Percentiles rank a stretch among this genome's conserved stretches.
These are phyloP conservation scores for Trypanosoma vivax DNA, from an alignment of 208 protist species.

Conservation along the genomic window DNA sequence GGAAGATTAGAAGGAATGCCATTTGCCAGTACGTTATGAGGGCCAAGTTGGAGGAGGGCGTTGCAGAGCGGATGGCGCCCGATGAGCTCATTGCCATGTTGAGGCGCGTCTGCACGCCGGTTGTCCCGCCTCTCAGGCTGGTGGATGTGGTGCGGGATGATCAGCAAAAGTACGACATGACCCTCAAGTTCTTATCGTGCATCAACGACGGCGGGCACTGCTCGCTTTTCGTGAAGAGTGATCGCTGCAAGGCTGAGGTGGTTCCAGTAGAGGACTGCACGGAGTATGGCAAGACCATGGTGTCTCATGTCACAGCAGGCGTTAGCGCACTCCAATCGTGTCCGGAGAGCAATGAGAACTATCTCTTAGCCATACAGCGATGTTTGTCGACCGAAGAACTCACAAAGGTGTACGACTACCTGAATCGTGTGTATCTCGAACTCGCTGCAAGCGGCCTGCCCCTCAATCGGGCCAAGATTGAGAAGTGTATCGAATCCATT, in stretches of 20 bases:
- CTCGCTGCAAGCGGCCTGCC: slow-evolving; percentile 40
- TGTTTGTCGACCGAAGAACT: slow-evolving; percentile 55
- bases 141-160: slow-evolving; percentile 54
- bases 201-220: slow-evolving; percentile 76
- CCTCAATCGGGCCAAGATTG: slow-evolving; percentile 53
- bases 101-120: slow-evolving; percentile 27
- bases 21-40: slow-evolving; percentile 40
- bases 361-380: slow-evolving; percentile 51
- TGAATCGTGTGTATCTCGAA: slow-evolving; percentile 51
- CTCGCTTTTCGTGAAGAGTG: slow-evolving; percentile 48
- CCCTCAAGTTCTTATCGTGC: slow-evolving; percentile 53
- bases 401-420: slow-evolving; percentile 59
- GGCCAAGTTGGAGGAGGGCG: slow-evolving; percentile 18
- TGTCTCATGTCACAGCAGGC: slow-evolving; percentile 59
- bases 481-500: slow-evolving; percentile 37
- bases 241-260: neutral
- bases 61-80: slow-evolving; percentile 1
- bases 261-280: slow-evolving; percentile 8
- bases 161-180: slow-evolving; percentile 47
- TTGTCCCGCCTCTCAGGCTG: slow-evolving; percentile 54
- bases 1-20: slow-evolving; percentile 41
- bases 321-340: slow-evolving; percentile 52
- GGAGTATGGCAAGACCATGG: slow-evolving; percentile 60
- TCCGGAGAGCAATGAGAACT: slow-evolving; percentile 54
- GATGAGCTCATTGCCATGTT: slow-evolving; percentile 15